Evolutionary conservation across 2,329 filamentous ascomycete genomes (phyloP).

Genomic region (Aureobasidium musti): DNA sequence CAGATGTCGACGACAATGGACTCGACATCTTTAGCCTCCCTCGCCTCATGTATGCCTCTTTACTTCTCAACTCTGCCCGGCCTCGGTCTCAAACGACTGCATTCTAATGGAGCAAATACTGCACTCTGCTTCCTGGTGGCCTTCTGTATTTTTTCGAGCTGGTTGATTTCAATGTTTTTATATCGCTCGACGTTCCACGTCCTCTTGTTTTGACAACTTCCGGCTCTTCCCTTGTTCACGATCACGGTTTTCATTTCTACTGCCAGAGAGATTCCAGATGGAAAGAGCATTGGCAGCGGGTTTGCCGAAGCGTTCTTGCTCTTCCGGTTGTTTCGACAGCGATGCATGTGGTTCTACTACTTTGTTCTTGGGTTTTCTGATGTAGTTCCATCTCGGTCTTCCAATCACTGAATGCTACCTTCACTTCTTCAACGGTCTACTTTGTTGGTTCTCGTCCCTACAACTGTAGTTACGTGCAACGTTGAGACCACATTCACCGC

Average conservation of each 20-base stretch:
- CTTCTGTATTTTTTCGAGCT: conserved; percentile 4
- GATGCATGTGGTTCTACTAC: conserved; percentile 3
- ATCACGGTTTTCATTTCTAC: not conserved
- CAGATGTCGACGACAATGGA: too few relatives aligned
- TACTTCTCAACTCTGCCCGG: not conserved
- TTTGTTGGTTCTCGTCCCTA: not conserved
- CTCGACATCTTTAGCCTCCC: not conserved
- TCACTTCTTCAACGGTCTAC: not conserved
- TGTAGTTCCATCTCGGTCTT: conserved; percentile 2
- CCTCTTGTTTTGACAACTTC: not conserved
- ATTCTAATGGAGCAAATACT: not conserved
- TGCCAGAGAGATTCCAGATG: not conserved
- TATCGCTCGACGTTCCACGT: conserved; percentile 3
- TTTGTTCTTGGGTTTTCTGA: too few relatives aligned
- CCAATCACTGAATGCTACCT: not conserved
- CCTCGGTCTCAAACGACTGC: not conserved
- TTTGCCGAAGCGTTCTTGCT: not conserved
- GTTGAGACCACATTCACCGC: not conserved
- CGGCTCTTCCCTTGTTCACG: too few relatives aligned
- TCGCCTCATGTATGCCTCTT: not conserved
- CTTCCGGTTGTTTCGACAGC: not conserved
- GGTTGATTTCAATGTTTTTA: conserved; percentile 17
- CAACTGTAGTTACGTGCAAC: not conserved
- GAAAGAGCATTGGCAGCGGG: not conserved
- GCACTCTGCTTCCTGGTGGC: not conserved